phyloP scores from a whole-genome alignment of 1,284 basidiomycete genomes.

The Waitea zeae region DNA sequence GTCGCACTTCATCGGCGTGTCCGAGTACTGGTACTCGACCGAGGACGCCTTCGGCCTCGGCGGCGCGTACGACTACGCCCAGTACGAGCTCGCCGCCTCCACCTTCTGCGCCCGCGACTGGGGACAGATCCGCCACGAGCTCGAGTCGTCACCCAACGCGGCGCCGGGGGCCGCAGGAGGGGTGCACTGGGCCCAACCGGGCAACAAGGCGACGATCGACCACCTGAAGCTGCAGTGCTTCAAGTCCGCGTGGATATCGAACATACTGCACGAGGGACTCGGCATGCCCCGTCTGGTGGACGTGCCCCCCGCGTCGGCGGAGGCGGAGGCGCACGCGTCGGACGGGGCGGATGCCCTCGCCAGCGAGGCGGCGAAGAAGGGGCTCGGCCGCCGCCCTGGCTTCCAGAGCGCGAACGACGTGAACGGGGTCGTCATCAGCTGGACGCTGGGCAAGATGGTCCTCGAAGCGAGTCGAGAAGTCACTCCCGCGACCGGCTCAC shows the following conservation, averaged over 20 bases:
- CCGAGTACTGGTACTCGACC: conserved; percentile 99
- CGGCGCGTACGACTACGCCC: conserved; percentile 89
- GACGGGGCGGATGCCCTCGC: conserved; percentile 47
- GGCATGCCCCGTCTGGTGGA: conserved; percentile 89
- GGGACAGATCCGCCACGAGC: conserved; percentile 54
- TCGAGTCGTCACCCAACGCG: conserved; percentile 39
- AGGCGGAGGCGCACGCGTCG: conserved; percentile 53
- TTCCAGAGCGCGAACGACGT: conserved; percentile 92
- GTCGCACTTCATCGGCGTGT: conserved; percentile 92
- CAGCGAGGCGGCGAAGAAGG: conserved; percentile 59
- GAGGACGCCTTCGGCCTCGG: conserved; percentile 92
- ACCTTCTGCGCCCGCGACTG: conserved; percentile 77
- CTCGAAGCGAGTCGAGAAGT: conserved; percentile 87
- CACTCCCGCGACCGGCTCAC: conserved; percentile 25
- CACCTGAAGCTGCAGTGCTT: conserved; percentile 96
- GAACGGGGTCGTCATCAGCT: conserved; percentile 84
- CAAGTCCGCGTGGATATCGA: conserved; percentile 97
- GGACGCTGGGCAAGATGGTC: conserved; percentile 98
- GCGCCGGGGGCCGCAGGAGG: conserved; percentile 41
- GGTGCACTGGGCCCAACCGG: conserved; percentile 35
- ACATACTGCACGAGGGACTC: conserved; percentile 92
- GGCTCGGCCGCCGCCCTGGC: conserved; percentile 55
- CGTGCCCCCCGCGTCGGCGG: no score
- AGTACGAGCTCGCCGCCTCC: conserved; percentile 87
- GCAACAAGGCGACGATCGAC: conserved; percentile 52